Evolutionary conservation across 148 eudicot species (phyloP).

Genomic region (Amaranthus cruentus): DNA sequence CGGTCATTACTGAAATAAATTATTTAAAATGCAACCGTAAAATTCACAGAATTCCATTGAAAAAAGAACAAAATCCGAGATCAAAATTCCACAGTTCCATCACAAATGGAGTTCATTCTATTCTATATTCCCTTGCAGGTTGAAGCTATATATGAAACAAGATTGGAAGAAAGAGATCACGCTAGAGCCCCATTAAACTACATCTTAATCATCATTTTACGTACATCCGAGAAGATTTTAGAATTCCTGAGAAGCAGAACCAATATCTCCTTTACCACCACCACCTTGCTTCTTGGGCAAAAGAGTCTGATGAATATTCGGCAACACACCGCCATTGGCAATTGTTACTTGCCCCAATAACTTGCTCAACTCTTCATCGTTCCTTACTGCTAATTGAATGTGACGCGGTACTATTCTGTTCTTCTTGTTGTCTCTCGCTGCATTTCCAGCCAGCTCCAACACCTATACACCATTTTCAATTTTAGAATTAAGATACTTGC

Average conservation of each 20-base stretch:
- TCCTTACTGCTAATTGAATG: slow-evolving; percentile 40
- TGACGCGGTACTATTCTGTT: slow-evolving; percentile 38
- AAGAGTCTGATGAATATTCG: slow-evolving; percentile 31
- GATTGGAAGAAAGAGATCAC: background rate
- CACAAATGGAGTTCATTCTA: slow-evolving; percentile 6
- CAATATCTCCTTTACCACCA: slow-evolving; percentile 28
- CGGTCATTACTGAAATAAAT: too few species aligned
- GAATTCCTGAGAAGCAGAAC: slow-evolving; percentile 37
- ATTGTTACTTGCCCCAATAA: slow-evolving; percentile 37
- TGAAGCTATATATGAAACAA: background rate
- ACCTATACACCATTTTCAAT: slow-evolving; percentile 19
- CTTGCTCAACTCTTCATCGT: slow-evolving; percentile 43
- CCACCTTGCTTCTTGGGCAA: slow-evolving; percentile 31
- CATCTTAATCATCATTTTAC: background rate
- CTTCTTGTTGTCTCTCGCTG: slow-evolving; percentile 46
- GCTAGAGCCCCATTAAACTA: background rate
- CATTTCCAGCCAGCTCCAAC: slow-evolving; percentile 43
- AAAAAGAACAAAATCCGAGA: background rate
- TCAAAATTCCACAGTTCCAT: background rate
- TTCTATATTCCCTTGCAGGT: background rate
- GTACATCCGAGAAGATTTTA: slow-evolving; percentile 13
- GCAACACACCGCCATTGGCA: slow-evolving; percentile 42
- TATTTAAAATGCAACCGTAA: background rate
- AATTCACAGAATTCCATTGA: background rate
- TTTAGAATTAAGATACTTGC: background rate